phyloP scores from a whole-genome alignment of 768 basidiomycete genomes.

The Tylopilus sp. region DNA sequence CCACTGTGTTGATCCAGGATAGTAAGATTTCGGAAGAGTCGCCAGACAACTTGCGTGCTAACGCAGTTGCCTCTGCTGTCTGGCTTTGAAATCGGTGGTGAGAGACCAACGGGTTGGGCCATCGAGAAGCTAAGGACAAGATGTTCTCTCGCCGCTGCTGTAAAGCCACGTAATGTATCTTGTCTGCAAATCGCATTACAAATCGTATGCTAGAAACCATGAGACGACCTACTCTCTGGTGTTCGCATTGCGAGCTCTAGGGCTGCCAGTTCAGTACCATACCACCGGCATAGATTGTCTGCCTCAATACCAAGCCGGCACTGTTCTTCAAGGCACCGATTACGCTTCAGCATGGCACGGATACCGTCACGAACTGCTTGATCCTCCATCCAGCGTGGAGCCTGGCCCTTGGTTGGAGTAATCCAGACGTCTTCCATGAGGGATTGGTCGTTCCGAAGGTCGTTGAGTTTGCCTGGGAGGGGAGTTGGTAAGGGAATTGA shows the following conservation, averaged over 20 bases:
- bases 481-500: background rate
- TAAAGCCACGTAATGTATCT: background rate
- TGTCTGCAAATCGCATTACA: background rate
- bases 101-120: conserved; percentile 17
- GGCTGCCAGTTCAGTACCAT: background rate
- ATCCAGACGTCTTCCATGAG: background rate
- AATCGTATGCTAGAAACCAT: too few relatives aligned
- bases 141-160: background rate
- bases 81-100: conserved; percentile 4
- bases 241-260: background rate
- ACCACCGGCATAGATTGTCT: background rate
- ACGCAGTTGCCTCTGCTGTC: background rate
- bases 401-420: accelerated
- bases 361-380: background rate
- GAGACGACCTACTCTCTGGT: conserved; percentile 11
- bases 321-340: background rate
- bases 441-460: background rate
- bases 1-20: background rate
- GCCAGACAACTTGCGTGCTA: background rate
- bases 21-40: background rate
- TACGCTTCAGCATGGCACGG: background rate
- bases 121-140: background rate
- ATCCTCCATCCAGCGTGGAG: background rate
- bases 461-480: background rate
- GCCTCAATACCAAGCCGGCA: background rate